Percentiles rank a stretch among this genome's conserved stretches.
These are phyloP conservation scores for Aspergillus affinis DNA, from an alignment of 495 filamentous ascomycete genomes.

Conservation along the genomic window DNA sequence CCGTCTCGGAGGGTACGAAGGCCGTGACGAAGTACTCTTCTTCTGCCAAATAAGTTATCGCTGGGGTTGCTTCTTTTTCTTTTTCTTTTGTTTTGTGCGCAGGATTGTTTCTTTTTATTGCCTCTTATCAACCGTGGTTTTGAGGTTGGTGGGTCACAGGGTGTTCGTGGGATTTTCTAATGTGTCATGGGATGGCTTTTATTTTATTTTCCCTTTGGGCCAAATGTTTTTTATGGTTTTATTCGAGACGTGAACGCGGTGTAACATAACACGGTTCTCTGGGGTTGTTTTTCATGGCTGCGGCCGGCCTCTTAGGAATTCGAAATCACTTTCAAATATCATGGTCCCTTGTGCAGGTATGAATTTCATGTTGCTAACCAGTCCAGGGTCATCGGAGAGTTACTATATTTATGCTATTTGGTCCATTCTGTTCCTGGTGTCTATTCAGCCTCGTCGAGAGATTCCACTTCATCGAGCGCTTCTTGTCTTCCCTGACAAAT, in stretches of 20 bases:
- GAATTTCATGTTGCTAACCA: not conserved
- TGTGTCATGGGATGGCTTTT: constrained; percentile 85
- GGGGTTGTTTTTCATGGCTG: constrained; percentile 39
- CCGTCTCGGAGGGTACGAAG: constrained; percentile 99
- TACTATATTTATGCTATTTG: constrained; percentile 29
- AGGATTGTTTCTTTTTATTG: constrained; percentile 50
- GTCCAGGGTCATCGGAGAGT: constrained; percentile 26
- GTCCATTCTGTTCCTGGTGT: not conserved
- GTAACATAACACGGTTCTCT: constrained; percentile 71
- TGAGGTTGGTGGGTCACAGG: constrained; percentile 61
- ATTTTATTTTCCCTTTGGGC: constrained; percentile 56
- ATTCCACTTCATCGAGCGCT: constrained; percentile 34
- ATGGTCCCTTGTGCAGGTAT: not conserved
- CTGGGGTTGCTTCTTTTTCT: constrained; percentile 37
- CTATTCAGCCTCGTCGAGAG: constrained; percentile 58
- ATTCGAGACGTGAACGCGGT: constrained; percentile 65
- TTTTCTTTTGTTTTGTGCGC: constrained; percentile 35
- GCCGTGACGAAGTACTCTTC: constrained; percentile 99
- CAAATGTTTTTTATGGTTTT: constrained; percentile 71
- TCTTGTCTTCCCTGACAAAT: constrained; percentile 58
- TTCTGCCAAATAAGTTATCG: constrained; percentile 87
- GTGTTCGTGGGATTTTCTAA: constrained; percentile 74
- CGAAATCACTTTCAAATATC: constrained; percentile 33
- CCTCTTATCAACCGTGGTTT: constrained; percentile 60
- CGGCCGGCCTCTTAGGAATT: constrained; percentile 40